Evolutionary conservation across 2,329 filamentous ascomycete species (phyloP), one percentile per base, ranked within the genome.

Genomic region (Colletotrichum sp.): DNA sequence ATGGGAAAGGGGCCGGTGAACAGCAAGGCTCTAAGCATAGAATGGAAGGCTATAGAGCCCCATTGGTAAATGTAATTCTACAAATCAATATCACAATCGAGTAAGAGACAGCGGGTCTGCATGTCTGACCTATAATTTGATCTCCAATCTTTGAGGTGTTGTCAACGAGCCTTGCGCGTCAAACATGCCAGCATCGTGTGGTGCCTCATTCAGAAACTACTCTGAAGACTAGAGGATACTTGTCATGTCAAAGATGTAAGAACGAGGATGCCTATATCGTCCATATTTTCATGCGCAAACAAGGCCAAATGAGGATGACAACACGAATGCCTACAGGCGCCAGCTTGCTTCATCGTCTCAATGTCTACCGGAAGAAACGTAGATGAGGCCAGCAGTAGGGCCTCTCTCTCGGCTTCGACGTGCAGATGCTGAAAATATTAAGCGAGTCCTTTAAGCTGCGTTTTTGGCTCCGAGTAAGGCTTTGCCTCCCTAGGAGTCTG

Each of bases 11-110:
- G 52, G 64, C n/a, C 68, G 8, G n/a, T 52, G 34, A 32, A 28
- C 16, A n/a, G 30, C n/a, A 48, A 30, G 55, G 22, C 27, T 60
- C 28, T 22, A 73, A 15, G 28, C 28, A n/a, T 32, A 65, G 65
- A 36, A 66, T 52, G 64, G 64, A 72, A 65, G 36, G 61, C 27
- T n/a, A 12, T 16, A 63, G n/a, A 22, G 55, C 63, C 55, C 32
- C 32, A 28, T 67, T 34, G 63, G 28, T 61, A n/a, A 72, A 72
- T 68, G 63, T 72, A 72, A 72, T 68, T 32, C n/a, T 48, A 72
- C 34, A 57, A 59, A 15, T 57, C 25, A 71, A 52, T 36, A 64
- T 19, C n/a, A 59, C 65, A 44, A 30, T 27, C 44, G 70, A 60
- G 28, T 13, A 9, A 52, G 34, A n/a, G 34, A 16, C 63, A 66